Evolutionary conservation across 2,329 filamentous ascomycete genomes (phyloP).

Genomic region (Colletotrichum cordylinicola): DNA sequence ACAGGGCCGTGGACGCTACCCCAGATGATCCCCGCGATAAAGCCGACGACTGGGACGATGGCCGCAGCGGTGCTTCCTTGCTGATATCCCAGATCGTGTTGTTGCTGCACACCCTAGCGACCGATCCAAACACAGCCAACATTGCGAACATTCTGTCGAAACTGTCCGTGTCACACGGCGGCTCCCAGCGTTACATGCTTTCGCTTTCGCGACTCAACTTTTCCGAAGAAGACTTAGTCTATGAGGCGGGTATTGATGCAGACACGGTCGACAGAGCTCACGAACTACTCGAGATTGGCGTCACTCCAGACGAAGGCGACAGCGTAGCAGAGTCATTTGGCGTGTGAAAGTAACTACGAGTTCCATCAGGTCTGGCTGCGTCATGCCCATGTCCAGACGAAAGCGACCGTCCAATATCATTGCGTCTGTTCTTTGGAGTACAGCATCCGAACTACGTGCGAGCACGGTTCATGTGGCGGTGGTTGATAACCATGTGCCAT

Average conservation of each 20-base stretch:
- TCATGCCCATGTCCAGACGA: not conserved
- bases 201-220: constrained; percentile 86
- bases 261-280: constrained; percentile 84
- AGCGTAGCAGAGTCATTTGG: constrained; percentile 48
- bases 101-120: constrained; percentile 59
- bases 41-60: constrained; percentile 10
- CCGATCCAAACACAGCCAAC: constrained; percentile 49
- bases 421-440: not conserved
- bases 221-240: constrained; percentile 75
- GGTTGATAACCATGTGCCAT: not conserved
- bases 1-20: constrained; percentile 14
- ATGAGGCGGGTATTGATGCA: constrained; percentile 78
- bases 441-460: not conserved
- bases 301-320: constrained; percentile 75
- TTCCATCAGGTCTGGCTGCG: not conserved
- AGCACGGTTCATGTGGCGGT: not conserved
- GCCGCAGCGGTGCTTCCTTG: constrained; percentile 38
- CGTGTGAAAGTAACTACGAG: constrained; percentile 25
- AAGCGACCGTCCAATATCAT: not conserved
- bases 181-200: constrained; percentile 82
- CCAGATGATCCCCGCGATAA: not conserved
- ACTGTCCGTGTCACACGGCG: constrained; percentile 72
- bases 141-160: constrained; percentile 72
- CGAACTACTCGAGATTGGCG: constrained; percentile 77
- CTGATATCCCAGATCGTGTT: constrained; percentile 54